These are phyloP conservation scores for Cardiospermum halicacabum DNA, from an alignment of 345 rosid species.

Conservation along the genomic window DNA sequence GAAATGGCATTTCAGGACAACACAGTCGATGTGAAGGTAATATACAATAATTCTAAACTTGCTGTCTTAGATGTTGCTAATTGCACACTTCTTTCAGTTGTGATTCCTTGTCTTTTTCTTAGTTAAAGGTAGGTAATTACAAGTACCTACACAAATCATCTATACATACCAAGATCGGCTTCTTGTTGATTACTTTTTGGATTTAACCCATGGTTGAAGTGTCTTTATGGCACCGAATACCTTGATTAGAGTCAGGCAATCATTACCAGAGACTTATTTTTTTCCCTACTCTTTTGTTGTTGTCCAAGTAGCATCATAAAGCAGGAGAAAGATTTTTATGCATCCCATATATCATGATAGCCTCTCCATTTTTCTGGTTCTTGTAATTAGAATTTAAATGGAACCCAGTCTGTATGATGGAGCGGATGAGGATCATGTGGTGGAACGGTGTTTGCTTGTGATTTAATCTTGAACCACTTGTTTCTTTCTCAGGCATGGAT, in stretches of 20 bases:
- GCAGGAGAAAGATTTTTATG: background rate
- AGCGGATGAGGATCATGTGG: background rate
- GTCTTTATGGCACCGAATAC: background rate
- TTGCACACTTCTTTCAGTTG: background rate
- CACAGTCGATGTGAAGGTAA: slow-evolving; percentile 61
- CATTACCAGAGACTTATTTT: background rate
- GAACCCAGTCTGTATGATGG: background rate
- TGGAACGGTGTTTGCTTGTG: background rate
- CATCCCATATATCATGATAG: background rate
- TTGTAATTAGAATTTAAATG: background rate
- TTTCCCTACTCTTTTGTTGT: background rate
- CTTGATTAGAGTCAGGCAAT: background rate
- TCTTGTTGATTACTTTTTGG: background rate
- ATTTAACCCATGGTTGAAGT: slow-evolving; percentile 2
- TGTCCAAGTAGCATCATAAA: background rate
- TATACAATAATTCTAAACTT: background rate
- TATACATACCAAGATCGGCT: background rate
- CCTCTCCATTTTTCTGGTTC: background rate
- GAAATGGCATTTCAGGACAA: slow-evolving; percentile 67
- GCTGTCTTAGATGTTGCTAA: background rate
- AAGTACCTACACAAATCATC: background rate
- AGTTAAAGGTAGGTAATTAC: background rate
- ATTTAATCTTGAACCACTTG: background rate
- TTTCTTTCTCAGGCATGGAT: slow-evolving; percentile 51
- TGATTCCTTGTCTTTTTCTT: background rate